These are phyloP conservation scores for Parathielavia appendiculata DNA, from an alignment of 495 filamentous ascomycete species.

Conservation along the genomic window DNA sequence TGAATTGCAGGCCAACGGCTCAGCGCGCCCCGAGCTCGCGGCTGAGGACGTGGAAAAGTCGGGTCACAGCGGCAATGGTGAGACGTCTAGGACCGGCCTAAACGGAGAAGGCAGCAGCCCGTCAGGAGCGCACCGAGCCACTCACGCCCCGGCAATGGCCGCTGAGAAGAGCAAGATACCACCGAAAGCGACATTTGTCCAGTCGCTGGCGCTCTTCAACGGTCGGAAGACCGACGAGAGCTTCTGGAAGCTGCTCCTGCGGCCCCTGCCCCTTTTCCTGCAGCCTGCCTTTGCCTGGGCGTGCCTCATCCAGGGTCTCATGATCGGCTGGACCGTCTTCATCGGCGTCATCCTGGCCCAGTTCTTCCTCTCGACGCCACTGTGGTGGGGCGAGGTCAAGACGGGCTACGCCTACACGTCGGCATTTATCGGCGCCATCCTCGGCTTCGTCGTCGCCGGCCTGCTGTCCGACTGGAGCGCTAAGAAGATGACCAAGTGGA, in stretches of 20 bases:
- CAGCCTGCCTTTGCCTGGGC: conserved; percentile 89
- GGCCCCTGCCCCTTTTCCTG: conserved; percentile 58
- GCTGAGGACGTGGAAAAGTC: conserved; percentile 23
- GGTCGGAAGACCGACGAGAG: conserved; percentile 64
- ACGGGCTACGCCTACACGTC: conserved; percentile 87
- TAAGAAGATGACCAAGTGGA: conserved; percentile 62
- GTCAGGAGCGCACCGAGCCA: background rate
- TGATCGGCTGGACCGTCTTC: conserved; percentile 94
- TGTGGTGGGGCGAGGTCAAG: conserved; percentile 75
- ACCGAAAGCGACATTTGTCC: conserved; percentile 47
- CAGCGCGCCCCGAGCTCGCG: background rate
- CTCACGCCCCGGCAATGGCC: background rate
- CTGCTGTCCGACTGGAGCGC: conserved; percentile 68
- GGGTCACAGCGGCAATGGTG: background rate
- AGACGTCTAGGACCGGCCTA: background rate
- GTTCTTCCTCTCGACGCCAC: conserved; percentile 72
- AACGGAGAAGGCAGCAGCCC: background rate
- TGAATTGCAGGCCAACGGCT: background rate
- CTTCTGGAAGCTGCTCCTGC: conserved; percentile 60
- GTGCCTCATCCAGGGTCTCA: conserved; percentile 79
- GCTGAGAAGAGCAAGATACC: background rate
- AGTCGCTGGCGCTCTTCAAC: conserved; percentile 66
- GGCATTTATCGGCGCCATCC: conserved; percentile 74
- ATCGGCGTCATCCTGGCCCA: conserved; percentile 82
- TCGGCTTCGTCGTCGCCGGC: conserved; percentile 74